phyloP scores from a whole-genome alignment of 2,329 filamentous ascomycete species.

The Remersonia thermophila region DNA sequence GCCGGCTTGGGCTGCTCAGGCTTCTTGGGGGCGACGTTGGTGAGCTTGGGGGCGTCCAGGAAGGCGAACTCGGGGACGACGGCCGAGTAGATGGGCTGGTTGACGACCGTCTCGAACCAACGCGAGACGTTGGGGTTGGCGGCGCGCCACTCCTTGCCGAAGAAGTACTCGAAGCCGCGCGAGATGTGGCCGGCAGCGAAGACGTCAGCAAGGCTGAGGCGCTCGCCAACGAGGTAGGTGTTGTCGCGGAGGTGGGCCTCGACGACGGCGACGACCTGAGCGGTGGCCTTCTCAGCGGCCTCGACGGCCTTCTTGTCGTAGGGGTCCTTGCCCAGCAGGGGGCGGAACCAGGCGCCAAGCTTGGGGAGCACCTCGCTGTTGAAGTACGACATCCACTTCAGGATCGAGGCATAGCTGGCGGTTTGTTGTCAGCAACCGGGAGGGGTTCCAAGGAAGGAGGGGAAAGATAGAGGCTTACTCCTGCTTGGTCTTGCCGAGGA shows the following conservation, averaged over 20 bases:
- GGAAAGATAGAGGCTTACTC: slow-evolving; percentile 49
- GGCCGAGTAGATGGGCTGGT: slow-evolving; percentile 80
- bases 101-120: slow-evolving; percentile 90
- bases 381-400: slow-evolving; percentile 96
- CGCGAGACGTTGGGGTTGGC: slow-evolving; percentile 76
- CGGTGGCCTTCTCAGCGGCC: slow-evolving; percentile 56
- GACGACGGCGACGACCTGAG: slow-evolving; percentile 57
- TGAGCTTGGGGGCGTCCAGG: slow-evolving; percentile 68
- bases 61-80: slow-evolving; percentile 65
- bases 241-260: slow-evolving; percentile 83
- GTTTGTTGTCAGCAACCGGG: slow-evolving; percentile 3
- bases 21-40: slow-evolving; percentile 65
- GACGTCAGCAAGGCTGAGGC: slow-evolving; percentile 89
- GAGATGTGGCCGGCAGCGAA: slow-evolving; percentile 68
- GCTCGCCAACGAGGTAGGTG: slow-evolving; percentile 97
- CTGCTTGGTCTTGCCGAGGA: slow-evolving; percentile 99
- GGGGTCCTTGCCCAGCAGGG: slow-evolving; percentile 64
- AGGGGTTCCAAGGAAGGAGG: no score
- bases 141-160: slow-evolving; percentile 78
- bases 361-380: slow-evolving; percentile 71
- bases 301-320: slow-evolving; percentile 99
- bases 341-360: slow-evolving; percentile 72
- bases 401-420: slow-evolving; percentile 74
- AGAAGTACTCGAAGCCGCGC: slow-evolving; percentile 88
- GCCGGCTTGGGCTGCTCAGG: slow-evolving; percentile 56